Percentiles rank a stretch among this genome's conserved stretches.
These are phyloP conservation scores for Tuber umbilicatum DNA, from an alignment of 495 filamentous ascomycete genomes.

Conservation along the genomic window DNA sequence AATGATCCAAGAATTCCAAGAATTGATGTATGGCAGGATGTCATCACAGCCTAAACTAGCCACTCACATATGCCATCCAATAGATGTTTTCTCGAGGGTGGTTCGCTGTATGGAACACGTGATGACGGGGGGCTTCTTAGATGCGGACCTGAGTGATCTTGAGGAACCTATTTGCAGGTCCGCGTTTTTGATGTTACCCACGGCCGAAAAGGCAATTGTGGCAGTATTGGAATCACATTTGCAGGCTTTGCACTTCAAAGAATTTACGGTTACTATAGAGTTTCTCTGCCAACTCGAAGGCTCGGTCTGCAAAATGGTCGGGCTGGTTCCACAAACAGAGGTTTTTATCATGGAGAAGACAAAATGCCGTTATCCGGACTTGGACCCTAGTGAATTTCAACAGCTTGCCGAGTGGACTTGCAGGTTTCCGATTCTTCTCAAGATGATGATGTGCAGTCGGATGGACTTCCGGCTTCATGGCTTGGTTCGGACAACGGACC, in stretches of 20 bases:
- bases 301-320: conserved; percentile 27
- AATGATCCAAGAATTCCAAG: conserved; percentile 28
- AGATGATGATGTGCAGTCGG: conserved; percentile 38
- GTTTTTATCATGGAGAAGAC: conserved; percentile 30
- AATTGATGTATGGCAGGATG: conserved; percentile 24
- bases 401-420: conserved; percentile 32
- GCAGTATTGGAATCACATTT: conserved; percentile 36
- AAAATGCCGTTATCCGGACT: conserved; percentile 25
- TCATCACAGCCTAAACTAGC: conserved; percentile 33
- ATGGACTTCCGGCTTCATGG: conserved; percentile 41
- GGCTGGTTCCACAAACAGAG: conserved; percentile 18
- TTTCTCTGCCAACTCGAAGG: conserved; percentile 22
- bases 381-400: conserved; percentile 26
- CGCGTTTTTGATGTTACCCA: conserved; percentile 22
- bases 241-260: conserved; percentile 36
- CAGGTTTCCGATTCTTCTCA: conserved; percentile 37
- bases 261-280: conserved; percentile 27
- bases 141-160: conserved; percentile 28
- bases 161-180: conserved; percentile 23
- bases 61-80: conserved; percentile 17
- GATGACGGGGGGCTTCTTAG: conserved; percentile 18
- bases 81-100: conserved; percentile 31
- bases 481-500: conserved; percentile 32
- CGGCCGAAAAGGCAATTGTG: conserved; percentile 29
- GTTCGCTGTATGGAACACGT: conserved; percentile 31